These are phyloP conservation scores for Aspergillus baeticus DNA, from an alignment of 495 filamentous ascomycete species.

Conservation along the genomic window DNA sequence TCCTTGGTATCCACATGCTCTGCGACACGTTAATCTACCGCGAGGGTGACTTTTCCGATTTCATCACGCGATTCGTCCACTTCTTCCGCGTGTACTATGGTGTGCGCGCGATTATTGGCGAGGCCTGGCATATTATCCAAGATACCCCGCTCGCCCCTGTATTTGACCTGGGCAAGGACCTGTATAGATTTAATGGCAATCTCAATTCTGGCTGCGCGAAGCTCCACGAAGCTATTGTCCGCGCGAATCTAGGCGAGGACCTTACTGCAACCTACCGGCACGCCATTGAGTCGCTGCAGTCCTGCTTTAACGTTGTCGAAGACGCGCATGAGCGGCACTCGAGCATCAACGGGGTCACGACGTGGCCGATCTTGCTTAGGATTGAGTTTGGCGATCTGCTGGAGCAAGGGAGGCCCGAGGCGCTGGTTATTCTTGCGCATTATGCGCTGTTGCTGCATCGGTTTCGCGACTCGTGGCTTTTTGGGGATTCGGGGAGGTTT, in stretches of 20 bases:
- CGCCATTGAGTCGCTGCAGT: constrained; percentile 19
- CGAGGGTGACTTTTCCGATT: constrained; percentile 27
- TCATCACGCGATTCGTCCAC: constrained; percentile 39
- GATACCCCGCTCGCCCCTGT: constrained; percentile 15
- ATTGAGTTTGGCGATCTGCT: constrained; percentile 32
- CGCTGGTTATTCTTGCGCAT: constrained; percentile 42
- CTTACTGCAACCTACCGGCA: constrained; percentile 17
- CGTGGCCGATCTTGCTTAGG: constrained; percentile 34
- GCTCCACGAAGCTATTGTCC: neutral
- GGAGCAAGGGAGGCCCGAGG: constrained; percentile 31
- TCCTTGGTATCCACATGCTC: constrained; percentile 47
- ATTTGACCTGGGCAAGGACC: neutral
- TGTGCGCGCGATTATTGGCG: constrained; percentile 30
- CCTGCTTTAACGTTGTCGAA: neutral
- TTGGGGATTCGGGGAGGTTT: constrained; percentile 22
- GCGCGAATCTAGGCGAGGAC: constrained; percentile 7
- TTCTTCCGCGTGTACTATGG: constrained; percentile 46
- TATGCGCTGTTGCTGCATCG: constrained; percentile 37
- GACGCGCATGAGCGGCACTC: neutral
- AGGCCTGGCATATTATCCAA: constrained; percentile 23
- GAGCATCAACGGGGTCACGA: constrained; percentile 18
- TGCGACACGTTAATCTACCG: constrained; percentile 36
- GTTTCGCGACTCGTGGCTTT: constrained; percentile 33
- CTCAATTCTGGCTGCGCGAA: neutral
- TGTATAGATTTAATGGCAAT: neutral